Evolutionary conservation across 2,329 filamentous ascomycete genomes (phyloP).

Genomic region (Xylariales sp.): DNA sequence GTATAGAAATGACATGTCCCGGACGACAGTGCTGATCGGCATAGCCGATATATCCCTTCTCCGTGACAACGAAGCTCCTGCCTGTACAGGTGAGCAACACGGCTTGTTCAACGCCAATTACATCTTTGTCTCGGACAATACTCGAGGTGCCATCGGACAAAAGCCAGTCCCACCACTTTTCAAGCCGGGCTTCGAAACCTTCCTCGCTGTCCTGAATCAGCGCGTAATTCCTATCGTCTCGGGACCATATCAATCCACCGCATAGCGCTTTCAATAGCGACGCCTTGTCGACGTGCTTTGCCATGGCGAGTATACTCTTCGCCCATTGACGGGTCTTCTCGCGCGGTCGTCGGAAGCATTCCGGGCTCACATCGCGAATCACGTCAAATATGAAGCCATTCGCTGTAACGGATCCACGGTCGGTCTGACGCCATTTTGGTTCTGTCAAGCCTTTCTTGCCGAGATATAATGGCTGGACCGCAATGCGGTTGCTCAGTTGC

Average conservation of each 20-base stretch:
- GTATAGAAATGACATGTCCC: neutral
- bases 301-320: neutral
- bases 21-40: neutral
- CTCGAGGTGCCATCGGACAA: neutral
- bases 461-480: neutral
- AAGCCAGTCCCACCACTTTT: neutral
- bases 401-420: neutral
- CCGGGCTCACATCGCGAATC: neutral
- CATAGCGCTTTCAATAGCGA: too few species aligned
- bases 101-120: neutral
- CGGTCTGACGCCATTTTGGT: too few species aligned
- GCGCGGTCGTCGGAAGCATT: neutral
- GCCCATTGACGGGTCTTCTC: neutral
- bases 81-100: neutral
- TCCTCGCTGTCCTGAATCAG: neutral
- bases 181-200: neutral
- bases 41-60: conserved; percentile 1
- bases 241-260: too few species aligned
- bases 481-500: neutral
- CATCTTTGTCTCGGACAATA: neutral
- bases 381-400: conserved; percentile 1
- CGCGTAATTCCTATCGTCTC: too few species aligned
- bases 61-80: neutral
- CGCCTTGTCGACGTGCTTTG: too few species aligned
- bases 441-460: too few species aligned